Evolutionary conservation across 345 rosid species (phyloP).

Genomic region (Syzygium aqueum): DNA sequence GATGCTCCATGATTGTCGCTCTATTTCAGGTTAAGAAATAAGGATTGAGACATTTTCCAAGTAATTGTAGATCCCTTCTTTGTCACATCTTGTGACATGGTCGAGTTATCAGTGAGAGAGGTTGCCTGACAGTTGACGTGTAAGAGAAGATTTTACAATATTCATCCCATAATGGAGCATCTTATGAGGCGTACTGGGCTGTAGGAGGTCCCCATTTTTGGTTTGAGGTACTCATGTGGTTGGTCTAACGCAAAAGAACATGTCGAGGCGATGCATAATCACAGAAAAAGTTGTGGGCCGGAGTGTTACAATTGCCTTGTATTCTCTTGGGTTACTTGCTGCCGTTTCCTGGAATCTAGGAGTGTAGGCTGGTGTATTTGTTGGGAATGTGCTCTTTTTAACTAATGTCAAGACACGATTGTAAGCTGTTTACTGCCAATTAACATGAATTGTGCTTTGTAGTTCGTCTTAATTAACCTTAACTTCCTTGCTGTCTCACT

Average conservation of each 20-base stretch:
- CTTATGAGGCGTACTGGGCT: neutral
- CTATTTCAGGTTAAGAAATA: neutral
- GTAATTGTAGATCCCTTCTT: neutral
- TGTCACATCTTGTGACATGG: neutral
- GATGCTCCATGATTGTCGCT: neutral
- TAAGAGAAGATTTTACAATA: neutral
- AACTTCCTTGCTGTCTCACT: neutral
- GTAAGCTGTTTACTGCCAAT: neutral
- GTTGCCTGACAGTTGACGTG: neutral
- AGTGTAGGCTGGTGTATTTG: neutral
- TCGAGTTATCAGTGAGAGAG: neutral
- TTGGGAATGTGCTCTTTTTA: neutral
- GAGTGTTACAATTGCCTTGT: neutral
- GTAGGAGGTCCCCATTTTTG: neutral
- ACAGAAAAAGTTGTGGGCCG: neutral
- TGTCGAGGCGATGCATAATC: neutral
- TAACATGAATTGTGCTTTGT: neutral
- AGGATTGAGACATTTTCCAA: neutral
- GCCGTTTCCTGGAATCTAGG: neutral
- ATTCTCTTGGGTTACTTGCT: neutral
- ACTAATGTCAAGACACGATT: neutral
- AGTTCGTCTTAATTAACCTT: neutral
- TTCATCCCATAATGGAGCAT: neutral
- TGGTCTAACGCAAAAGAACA: neutral
- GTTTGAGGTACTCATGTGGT: neutral